phyloP scores from a whole-genome alignment of 495 filamentous ascomycete species.

The Neurospora cerealis region DNA sequence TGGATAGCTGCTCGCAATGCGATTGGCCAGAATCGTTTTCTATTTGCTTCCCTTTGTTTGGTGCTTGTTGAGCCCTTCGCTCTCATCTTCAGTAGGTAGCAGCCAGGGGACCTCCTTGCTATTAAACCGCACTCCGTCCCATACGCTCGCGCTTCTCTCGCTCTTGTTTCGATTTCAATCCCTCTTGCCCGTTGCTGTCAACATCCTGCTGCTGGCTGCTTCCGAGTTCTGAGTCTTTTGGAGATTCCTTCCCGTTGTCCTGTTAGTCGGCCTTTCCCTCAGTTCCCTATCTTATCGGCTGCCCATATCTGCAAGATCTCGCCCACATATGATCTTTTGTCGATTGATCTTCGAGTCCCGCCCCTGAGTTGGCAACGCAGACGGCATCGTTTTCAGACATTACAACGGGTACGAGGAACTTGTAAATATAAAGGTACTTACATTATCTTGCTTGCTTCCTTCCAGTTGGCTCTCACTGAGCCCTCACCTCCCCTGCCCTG shows the following conservation, averaged over 20 bases:
- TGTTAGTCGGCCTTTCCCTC: neutral
- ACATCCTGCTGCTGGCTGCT: neutral
- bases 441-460: neutral
- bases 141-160: neutral
- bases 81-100: neutral
- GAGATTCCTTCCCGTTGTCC: neutral
- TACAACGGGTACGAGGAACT: neutral
- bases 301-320: neutral
- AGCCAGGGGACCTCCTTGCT: neutral
- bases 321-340: neutral
- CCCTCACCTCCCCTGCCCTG: neutral
- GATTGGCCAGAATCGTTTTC: neutral
- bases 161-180: neutral
- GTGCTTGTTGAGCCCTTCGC: neutral
- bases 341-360: neutral
- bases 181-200: neutral
- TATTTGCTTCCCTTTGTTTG: conserved; percentile 4
- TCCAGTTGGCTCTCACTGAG: neutral
- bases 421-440: neutral
- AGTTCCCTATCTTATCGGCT: neutral
- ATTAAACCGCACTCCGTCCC: neutral
- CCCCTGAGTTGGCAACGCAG: neutral
- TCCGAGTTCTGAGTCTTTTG: neutral
- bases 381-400: neutral
- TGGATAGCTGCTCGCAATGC: neutral